Percentiles rank a stretch among this genome's conserved stretches.
These are phyloP conservation scores for Saussurea involucrata DNA, from an alignment of 129 eudicot species.

Conservation along the genomic window DNA sequence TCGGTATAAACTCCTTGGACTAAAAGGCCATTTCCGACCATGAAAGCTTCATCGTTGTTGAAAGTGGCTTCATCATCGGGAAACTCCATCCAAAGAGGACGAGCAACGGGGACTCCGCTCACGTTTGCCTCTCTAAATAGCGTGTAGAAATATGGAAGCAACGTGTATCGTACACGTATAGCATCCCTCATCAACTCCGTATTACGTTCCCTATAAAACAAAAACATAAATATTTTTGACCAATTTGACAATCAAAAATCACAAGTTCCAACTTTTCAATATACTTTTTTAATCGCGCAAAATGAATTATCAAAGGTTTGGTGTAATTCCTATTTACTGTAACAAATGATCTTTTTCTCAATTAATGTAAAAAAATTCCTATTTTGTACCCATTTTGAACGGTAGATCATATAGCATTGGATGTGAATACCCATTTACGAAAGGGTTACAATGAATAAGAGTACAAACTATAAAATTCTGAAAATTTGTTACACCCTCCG, in stretches of 20 bases:
- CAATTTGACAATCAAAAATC: background rate
- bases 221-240: constrained; percentile 1
- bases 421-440: no score
- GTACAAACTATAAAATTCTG: no score
- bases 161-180: constrained; percentile 70
- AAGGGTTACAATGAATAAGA: no score
- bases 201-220: constrained; percentile 65
- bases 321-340: no score
- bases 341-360: no score
- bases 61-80: constrained; percentile 80
- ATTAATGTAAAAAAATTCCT: no score
- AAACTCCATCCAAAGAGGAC: constrained; percentile 99
- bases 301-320: no score
- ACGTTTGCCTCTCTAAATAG: constrained; percentile 85
- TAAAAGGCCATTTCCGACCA: constrained; percentile 83
- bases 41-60: constrained; percentile 90
- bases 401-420: no score
- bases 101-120: constrained; percentile 79
- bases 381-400: no score
- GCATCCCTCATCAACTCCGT: constrained; percentile 87
- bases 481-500: no score
- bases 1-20: constrained; percentile 90
- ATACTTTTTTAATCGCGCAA: no score
- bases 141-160: constrained; percentile 91
- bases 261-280: no score